A percentile compares a stretch with the other conserved stretches of the same genome.
phyloP scores from a whole-genome alignment of 1,284 basidiomycete species.

The Ganoderma resinaceum region DNA sequence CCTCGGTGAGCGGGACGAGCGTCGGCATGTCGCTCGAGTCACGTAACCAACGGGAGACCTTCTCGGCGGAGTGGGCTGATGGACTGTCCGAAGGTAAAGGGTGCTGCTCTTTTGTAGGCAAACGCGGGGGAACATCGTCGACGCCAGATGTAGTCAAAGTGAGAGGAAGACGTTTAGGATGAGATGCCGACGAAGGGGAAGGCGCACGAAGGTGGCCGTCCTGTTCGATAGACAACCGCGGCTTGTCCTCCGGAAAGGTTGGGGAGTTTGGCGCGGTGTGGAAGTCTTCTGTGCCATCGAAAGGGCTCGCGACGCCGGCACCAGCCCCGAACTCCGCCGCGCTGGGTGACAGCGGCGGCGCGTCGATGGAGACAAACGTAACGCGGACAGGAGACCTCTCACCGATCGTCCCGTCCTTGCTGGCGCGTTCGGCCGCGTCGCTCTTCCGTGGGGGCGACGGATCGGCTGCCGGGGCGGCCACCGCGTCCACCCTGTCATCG shows the following conservation, averaged over 20 bases:
- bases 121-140: neutral
- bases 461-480: neutral
- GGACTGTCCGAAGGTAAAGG: conserved; percentile 19
- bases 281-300: conserved; percentile 19
- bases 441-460: conserved; percentile 1
- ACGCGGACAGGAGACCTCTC: conserved; percentile 21
- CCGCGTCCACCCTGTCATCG: neutral
- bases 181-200: neutral
- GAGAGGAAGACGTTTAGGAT: neutral
- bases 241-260: neutral
- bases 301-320: conserved; percentile 2
- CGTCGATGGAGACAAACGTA: conserved; percentile 23
- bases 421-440: conserved; percentile 22
- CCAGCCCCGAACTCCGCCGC: conserved; percentile 16
- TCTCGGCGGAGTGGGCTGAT: conserved; percentile 27
- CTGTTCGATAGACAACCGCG: conserved; percentile 1
- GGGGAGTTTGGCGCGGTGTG: conserved; percentile 21
- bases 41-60: conserved; percentile 31
- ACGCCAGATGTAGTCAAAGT: neutral
- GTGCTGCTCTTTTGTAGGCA: conserved; percentile 8
- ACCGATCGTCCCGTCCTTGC: conserved; percentile 19
- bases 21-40: conserved; percentile 23
- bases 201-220: neutral
- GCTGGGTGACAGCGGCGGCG: conserved; percentile 13
- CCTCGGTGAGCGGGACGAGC: conserved; percentile 11